Evolutionary conservation across 108 stramenopile genomes (phyloP).

Genomic region (Skeletonema tropicum): DNA sequence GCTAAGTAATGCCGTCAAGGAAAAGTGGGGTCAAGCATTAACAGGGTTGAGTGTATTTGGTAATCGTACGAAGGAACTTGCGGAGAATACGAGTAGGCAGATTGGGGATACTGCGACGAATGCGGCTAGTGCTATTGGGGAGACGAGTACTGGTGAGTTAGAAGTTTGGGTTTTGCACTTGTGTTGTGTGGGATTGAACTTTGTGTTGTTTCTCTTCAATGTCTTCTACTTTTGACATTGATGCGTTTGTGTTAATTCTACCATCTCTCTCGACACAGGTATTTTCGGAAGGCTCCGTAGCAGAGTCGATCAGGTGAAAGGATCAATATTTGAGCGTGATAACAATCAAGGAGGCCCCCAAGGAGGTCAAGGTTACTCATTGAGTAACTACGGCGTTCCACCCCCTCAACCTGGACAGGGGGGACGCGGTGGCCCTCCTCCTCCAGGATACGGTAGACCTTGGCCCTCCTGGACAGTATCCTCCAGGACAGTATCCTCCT

Average conservation of each 20-base stretch:
- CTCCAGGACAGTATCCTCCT: conserved; percentile 31
- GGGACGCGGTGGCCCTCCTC: conserved; percentile 41
- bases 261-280: conserved; percentile 15
- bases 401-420: conserved; percentile 21
- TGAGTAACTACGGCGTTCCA: conserved; percentile 51
- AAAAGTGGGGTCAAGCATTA: conserved; percentile 51
- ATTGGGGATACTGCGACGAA: conserved; percentile 44
- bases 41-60: conserved; percentile 42
- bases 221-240: background rate
- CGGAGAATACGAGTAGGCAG: conserved; percentile 47
- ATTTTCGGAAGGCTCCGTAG: conserved; percentile 41
- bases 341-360: conserved; percentile 18
- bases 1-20: conserved; percentile 33
- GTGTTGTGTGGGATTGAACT: background rate
- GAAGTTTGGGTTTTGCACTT: background rate
- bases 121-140: conserved; percentile 48
- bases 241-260: background rate
- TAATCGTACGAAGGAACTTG: conserved; percentile 47
- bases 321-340: conserved; percentile 46
- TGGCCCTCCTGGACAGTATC: conserved; percentile 12
- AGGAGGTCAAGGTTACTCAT: conserved; percentile 32
- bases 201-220: background rate
- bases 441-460: conserved; percentile 16
- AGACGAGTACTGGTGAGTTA: conserved; percentile 48
- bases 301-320: conserved; percentile 46